Percentiles rank a stretch among this genome's conserved stretches.
These are phyloP conservation scores for Lachnellula occidentalis DNA, from an alignment of 2,329 filamentous ascomycete genomes.

Conservation along the genomic window DNA sequence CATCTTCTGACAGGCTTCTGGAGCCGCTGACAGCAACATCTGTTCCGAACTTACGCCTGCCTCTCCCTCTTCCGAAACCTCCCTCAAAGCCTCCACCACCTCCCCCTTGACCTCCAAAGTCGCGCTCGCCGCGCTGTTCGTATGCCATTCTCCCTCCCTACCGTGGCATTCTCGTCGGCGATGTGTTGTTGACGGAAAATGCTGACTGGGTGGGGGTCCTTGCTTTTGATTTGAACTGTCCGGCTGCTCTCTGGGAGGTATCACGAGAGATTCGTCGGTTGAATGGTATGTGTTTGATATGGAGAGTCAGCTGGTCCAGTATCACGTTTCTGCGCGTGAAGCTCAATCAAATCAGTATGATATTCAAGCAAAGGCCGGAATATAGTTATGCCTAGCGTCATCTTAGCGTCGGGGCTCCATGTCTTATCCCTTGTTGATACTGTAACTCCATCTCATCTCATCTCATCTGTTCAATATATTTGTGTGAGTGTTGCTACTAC, in stretches of 20 bases:
- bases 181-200: constrained; percentile 5
- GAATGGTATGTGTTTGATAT: constrained; percentile 4
- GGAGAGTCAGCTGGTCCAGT: constrained; percentile 12
- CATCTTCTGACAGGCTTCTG: not conserved
- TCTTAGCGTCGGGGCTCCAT: constrained; percentile 2
- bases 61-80: constrained; percentile 26
- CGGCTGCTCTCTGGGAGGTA: not conserved
- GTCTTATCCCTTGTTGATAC: too few relatives aligned
- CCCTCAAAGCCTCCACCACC: constrained; percentile 18
- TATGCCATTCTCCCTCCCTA: constrained; percentile 27
- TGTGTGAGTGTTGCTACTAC: too few relatives aligned
- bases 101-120: constrained; percentile 26
- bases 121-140: constrained; percentile 33
- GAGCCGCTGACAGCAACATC: not conserved
- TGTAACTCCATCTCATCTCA: too few relatives aligned
- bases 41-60: constrained; percentile 27
- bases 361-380: not conserved
- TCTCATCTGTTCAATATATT: too few relatives aligned
- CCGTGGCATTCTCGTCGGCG: constrained; percentile 19
- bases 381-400: not conserved
- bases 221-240: constrained; percentile 7
- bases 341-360: not conserved
- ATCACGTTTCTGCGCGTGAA: constrained; percentile 12
- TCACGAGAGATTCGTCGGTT: constrained; percentile 8
- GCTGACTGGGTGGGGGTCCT: constrained; percentile 2